Conservation (phyloP, 2,329 filamentous ascomycete species). For the Pseudocercospora crystallina region DNA sequence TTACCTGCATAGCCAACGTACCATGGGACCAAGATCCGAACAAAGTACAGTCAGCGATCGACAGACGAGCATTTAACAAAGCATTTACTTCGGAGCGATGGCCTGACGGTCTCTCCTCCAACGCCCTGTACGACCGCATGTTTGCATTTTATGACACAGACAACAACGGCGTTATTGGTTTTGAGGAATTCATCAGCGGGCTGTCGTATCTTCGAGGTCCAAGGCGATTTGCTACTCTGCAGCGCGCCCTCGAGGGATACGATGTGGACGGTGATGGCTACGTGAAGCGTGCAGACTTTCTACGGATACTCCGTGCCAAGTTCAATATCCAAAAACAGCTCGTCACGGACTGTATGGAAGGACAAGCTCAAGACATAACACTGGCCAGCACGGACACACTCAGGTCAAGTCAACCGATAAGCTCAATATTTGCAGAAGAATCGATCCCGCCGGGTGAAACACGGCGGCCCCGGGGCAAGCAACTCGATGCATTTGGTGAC, state of each 20-base stretch:
- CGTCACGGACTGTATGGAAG: constrained; percentile 76
- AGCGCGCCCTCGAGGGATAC: constrained; percentile 80
- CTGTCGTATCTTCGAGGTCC: constrained; percentile 65
- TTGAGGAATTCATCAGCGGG: constrained; percentile 85
- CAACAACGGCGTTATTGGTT: constrained; percentile 82
- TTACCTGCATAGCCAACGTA: constrained; percentile 86
- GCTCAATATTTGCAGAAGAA: constrained; percentile 44
- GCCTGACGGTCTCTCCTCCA: constrained; percentile 78
- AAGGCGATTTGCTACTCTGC: constrained; percentile 64
- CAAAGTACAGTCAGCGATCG: constrained; percentile 77
- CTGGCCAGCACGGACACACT: constrained; percentile 43
- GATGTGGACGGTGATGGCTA: constrained; percentile 87
- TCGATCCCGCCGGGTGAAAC: constrained; percentile 34
- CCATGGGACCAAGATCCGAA: constrained; percentile 81
- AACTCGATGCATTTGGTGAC: constrained; percentile 33
- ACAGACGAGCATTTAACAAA: constrained; percentile 87
- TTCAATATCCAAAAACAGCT: constrained; percentile 89
- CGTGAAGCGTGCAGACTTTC: constrained; percentile 80
- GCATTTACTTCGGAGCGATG: constrained; percentile 63
- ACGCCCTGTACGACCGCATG: constrained; percentile 92
- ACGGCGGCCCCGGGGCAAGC: constrained; percentile 34
- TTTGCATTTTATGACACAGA: constrained; percentile 96
- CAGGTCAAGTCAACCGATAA: constrained; percentile 47
- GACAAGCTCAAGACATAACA: constrained; percentile 72
- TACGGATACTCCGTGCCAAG: constrained; percentile 89